Base-by-base conservation (phyloP, 83 land plant genomes). In the Picea mariana region DNA sequence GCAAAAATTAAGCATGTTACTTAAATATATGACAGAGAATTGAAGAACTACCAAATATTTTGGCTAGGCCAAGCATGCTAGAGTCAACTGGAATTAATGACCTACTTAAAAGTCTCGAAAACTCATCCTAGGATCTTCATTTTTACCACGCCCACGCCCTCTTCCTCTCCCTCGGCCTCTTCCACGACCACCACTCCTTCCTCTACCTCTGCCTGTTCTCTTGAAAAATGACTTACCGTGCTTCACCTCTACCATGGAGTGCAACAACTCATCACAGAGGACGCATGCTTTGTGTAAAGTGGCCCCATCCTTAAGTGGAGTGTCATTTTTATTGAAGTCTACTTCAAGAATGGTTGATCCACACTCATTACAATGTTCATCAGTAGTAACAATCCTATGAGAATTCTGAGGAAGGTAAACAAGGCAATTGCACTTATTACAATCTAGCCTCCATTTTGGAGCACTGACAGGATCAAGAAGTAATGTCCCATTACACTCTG, bases 381-480 rank as follows among this genome's bases (percentile, higher is more conserved):
- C 72, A 6, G 96, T 94, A 3, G 95, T 94, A 18, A 89, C 83
- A 40, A 97, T 95, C 16, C 89, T 78, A 81, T 97, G 98, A 13
- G 95, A 96, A 42, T 97, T 97, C n/a, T 93, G 82, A 24, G 99
- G 98, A 52, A 97, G 97, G 73, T 81, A 94, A 62, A 97, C 98
- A 23, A 97, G 91, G 80, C 97, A 95, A 47, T 94, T 97, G 88
- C 99, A 97, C 85, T 82, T 91, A 85, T 97, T 97, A 86, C 99
- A 97, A 81, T 91, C 87, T 47, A 97, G 89, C 85, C 95, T 93
- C 99, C 99, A 97, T 80, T 94, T 97, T 67, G 99, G 98, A 31
- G 95, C 97, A 83, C 98, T 95, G 24, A 97, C 92, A 21, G 99
- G 99, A 80, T 97, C 99, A 26, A 97, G 95, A 24, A 97, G 89